phyloP scores from a whole-genome alignment of 371 early-diverging fungal genomes.

The Apophysomyces trapeziformis region DNA sequence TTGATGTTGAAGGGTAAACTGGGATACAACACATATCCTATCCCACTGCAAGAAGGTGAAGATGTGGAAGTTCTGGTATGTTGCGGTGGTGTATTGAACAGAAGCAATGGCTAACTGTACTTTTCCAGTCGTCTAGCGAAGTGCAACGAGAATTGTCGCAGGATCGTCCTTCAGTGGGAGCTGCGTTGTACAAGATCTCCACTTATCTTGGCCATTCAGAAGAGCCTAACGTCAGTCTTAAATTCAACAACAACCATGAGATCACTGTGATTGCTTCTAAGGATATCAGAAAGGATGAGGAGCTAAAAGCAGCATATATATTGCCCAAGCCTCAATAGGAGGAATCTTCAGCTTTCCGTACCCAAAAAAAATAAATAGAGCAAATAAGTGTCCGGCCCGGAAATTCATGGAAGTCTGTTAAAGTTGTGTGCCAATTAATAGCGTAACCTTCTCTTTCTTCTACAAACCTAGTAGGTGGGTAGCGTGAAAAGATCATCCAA shows the following conservation, averaged over 20 bases:
- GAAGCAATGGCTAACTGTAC: background rate
- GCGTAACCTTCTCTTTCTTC: constrained; percentile 2
- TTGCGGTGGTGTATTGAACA: background rate
- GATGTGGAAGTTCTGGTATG: constrained; percentile 33
- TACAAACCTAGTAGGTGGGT: constrained; percentile 10
- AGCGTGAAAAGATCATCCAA: background rate
- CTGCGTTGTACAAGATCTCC: constrained; percentile 76
- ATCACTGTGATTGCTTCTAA: constrained; percentile 67
- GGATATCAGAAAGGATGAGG: constrained; percentile 75
- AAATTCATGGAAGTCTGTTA: background rate
- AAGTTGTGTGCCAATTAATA: background rate
- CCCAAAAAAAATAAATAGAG: constrained; percentile 3
- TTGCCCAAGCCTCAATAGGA: constrained; percentile 24
- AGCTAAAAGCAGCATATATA: constrained; percentile 59
- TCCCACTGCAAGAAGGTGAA: constrained; percentile 38
- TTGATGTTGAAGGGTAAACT: constrained; percentile 80
- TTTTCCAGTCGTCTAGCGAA: constrained; percentile 24
- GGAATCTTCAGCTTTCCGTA: background rate
- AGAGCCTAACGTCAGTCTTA: constrained; percentile 66
- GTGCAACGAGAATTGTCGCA: constrained; percentile 25
- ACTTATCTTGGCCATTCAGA: constrained; percentile 71
- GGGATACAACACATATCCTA: constrained; percentile 77
- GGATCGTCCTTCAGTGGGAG: constrained; percentile 58
- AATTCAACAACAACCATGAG: constrained; percentile 39
- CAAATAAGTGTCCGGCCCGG: background rate